Conservation (phyloP, 2,329 filamentous ascomycete genomes). For the Sporothrix pseudoabietina region DNA sequence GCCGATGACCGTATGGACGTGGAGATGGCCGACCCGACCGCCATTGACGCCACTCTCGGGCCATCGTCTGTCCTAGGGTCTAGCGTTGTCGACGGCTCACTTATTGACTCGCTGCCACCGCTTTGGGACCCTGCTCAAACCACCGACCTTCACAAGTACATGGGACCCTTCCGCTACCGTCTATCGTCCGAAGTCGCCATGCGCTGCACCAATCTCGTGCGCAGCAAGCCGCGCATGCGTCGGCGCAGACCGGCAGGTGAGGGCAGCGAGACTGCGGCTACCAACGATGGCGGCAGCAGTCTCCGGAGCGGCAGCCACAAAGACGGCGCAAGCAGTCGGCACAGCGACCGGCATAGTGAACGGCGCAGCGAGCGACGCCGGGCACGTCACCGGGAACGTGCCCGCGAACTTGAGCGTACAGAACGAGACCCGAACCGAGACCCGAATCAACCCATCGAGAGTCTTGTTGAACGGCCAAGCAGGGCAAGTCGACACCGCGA, state of each 20-base stretch:
- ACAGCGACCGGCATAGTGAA: background rate
- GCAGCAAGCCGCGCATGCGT: constrained; percentile 43
- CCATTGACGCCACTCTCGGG: background rate
- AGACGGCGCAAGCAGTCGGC: background rate
- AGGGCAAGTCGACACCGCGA: constrained; percentile 1
- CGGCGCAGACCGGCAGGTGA: constrained; percentile 34
- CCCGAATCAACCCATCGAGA: background rate
- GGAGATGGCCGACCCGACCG: constrained; percentile 11
- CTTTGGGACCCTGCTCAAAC: constrained; percentile 35
- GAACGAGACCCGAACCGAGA: background rate
- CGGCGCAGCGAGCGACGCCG: background rate
- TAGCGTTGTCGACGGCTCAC: constrained; percentile 31
- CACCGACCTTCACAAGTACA: constrained; percentile 36
- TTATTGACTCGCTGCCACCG: constrained; percentile 35
- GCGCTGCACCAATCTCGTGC: constrained; percentile 42
- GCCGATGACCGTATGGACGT: constrained; percentile 5
- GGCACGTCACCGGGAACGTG: background rate
- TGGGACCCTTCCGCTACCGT: constrained; percentile 37
- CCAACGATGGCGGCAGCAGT: constrained; percentile 1
- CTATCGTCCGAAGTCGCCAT: constrained; percentile 41
- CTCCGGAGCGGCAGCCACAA: background rate
- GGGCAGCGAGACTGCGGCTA: background rate
- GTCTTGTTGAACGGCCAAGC: background rate
- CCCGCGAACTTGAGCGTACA: background rate
- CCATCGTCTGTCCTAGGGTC: background rate